Evolutionary conservation across 2,329 filamentous ascomycete genomes (phyloP), one percentile per base, ranked within the genome.

Genomic region (Monosporascus sp.): DNA sequence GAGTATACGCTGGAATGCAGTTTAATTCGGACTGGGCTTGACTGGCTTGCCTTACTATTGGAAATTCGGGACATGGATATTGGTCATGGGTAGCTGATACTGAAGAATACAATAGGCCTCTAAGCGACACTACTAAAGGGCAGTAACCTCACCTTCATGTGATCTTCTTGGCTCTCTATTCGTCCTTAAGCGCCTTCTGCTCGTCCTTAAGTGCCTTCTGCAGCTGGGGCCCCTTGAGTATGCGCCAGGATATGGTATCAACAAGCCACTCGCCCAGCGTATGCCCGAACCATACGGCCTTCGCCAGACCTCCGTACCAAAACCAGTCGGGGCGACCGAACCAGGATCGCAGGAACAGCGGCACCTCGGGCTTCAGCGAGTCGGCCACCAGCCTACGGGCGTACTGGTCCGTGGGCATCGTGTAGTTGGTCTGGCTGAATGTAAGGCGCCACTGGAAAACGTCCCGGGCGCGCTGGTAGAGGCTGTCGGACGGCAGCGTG

Each of bases 341-440:
- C 66, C 67, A 68, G 3, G 54, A 31, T 3, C 68, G 56, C 51
- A 68, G 41, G 17, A 65, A 8, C 44, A 62, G 14, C 14, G 65
- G 65, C 39, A 51, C 56, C 60, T 71, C 69, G 1, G 57, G 55
- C 51, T 51, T 54, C 39, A 78, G 62, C 6, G 73, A 72, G 20
- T 70, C 66, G 0, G 49, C 51, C 3, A 76, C 76, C 6, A 79
- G 54, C 51, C 67, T 64, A 36, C 59, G 52, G 0, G 76, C 75
- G 55, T 73, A 79, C 1, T 48, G 60, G 15, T 68, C 63, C 0
- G 74, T 73, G 11, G 65, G 62, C 59, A 76, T 65, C 3, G 74
- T 75, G 0, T 65, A 64, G 37, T 70, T 72, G 3, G 64, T 72
- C 69, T 79, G 76, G 50, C 71, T 75, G 42, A 73, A 79, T 0